These are phyloP conservation scores for Peronospora destructor DNA, from an alignment of 352 stramenopile species.

Conservation along the genomic window DNA sequence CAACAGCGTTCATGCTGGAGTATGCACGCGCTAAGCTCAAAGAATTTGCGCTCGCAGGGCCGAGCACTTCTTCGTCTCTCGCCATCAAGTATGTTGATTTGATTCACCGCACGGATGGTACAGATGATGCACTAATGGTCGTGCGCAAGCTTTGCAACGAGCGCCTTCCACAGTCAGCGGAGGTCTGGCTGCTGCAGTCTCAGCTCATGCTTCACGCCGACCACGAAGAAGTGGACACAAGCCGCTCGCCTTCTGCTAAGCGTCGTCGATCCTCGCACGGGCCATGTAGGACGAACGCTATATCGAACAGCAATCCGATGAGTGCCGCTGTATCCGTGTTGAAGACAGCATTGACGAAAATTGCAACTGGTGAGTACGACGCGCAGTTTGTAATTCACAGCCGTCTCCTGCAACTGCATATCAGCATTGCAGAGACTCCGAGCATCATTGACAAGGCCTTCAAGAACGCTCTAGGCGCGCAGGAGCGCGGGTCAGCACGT, in stretches of 20 bases:
- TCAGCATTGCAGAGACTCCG: conserved; percentile 22
- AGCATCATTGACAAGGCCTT: conserved; percentile 41
- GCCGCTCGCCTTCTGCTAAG: conserved; percentile 31
- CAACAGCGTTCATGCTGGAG: conserved; percentile 43
- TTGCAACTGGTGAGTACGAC: conserved; percentile 35
- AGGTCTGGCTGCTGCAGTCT: conserved; percentile 64
- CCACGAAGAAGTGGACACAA: conserved; percentile 11
- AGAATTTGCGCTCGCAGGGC: conserved; percentile 31
- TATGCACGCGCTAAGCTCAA: conserved; percentile 53
- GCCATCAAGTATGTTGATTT: conserved; percentile 61
- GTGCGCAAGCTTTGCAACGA: conserved; percentile 39
- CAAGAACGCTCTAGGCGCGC: conserved; percentile 39
- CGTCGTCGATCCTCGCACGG: conserved; percentile 42
- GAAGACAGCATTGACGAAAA: conserved; percentile 36
- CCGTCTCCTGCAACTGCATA: conserved; percentile 51
- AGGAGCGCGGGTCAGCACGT: conserved; percentile 38
- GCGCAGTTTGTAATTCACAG: conserved; percentile 44
- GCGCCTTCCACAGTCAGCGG: conserved; percentile 27
- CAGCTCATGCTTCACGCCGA: conserved; percentile 61
- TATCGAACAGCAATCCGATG: conserved; percentile 21
- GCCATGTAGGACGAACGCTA: conserved; percentile 9
- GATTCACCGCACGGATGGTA: conserved; percentile 59
- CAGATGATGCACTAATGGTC: conserved; percentile 35
- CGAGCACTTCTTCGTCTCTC: conserved; percentile 24
- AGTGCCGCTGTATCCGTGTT: conserved; percentile 39